Percentiles rank a stretch among this genome's conserved stretches.
Evolutionary conservation across 176 grass and related monocot species (phyloP).

Genomic region (Pontederia crassipes): DNA sequence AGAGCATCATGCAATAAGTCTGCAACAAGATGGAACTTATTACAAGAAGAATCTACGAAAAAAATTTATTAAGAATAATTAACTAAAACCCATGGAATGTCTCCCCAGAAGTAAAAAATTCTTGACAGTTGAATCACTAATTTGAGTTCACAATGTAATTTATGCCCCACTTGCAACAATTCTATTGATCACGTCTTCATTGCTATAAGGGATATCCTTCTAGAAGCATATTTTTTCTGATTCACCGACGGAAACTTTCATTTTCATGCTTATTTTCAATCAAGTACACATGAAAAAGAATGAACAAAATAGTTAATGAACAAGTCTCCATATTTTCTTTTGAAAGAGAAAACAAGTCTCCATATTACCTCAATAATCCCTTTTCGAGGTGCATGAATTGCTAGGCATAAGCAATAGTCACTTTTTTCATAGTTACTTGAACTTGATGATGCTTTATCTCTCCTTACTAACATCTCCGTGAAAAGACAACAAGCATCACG

Average conservation of each 20-base stretch:
- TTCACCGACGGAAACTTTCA: too few relatives aligned
- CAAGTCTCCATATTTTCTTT: background rate
- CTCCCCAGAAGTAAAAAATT: too few relatives aligned
- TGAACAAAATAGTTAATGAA: background rate
- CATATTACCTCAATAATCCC: slow-evolving; percentile 81
- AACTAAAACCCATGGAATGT: too few relatives aligned
- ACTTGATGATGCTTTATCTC: slow-evolving; percentile 50
- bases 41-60: too few relatives aligned
- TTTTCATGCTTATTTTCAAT: background rate
- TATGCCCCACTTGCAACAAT: too few relatives aligned
- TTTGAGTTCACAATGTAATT: too few relatives aligned
- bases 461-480: slow-evolving; percentile 69
- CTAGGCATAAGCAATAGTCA: slow-evolving; percentile 89
- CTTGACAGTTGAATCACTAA: too few relatives aligned
- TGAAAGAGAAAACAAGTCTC: background rate
- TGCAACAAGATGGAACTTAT: too few relatives aligned
- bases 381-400: slow-evolving; percentile 91
- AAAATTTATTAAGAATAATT: too few relatives aligned
- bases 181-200: too few relatives aligned
- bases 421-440: slow-evolving; percentile 47
- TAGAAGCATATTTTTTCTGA: too few relatives aligned
- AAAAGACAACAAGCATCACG: slow-evolving; percentile 95
- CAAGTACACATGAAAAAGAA: background rate
- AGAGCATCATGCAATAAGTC: background rate
- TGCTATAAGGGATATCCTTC: too few relatives aligned